These are phyloP conservation scores for Lyophyllum decastes DNA, from an alignment of 768 basidiomycete genomes.

Conservation along the genomic window DNA sequence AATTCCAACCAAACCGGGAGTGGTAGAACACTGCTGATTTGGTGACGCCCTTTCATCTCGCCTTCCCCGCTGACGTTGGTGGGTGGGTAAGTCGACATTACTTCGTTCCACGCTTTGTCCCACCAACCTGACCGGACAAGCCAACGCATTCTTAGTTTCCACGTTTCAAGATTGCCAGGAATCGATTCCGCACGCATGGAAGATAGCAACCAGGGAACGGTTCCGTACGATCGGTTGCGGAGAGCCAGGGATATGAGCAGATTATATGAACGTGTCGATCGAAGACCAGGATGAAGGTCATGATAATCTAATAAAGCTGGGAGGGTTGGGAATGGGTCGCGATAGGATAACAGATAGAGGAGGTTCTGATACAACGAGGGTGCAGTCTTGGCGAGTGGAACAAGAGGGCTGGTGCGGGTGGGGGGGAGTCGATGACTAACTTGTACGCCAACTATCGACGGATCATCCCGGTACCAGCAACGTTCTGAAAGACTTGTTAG, in stretches of 20 bases:
- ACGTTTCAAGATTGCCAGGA: conserved; percentile 51
- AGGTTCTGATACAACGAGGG: conserved; percentile 43
- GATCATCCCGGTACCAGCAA: conserved; percentile 11
- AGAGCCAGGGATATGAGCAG: conserved; percentile 49
- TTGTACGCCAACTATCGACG: conserved; percentile 11
- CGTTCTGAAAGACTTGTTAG: background rate
- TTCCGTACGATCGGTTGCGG: conserved; percentile 49
- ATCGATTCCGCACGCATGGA: conserved; percentile 48
- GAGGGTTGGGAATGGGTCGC: conserved; percentile 29
- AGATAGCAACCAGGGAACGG: conserved; percentile 43
- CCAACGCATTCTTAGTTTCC: conserved; percentile 57
- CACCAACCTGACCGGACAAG: conserved; percentile 57
- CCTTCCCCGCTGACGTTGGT: conserved; percentile 8
- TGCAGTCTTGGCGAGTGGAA: conserved; percentile 31
- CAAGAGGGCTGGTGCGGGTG: conserved; percentile 2
- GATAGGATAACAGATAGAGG: conserved; percentile 34
- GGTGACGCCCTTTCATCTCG: conserved; percentile 2
- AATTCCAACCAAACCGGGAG: conserved; percentile 39
- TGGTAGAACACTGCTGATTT: conserved; percentile 17
- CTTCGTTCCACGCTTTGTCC: conserved; percentile 56
- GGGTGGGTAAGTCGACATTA: conserved; percentile 20
- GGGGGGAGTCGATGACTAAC: background rate
- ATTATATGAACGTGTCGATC: conserved; percentile 48
- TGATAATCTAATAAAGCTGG: conserved; percentile 53
- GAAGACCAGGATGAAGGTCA: conserved; percentile 33